phyloP scores from a whole-genome alignment of 495 filamentous ascomycete genomes.

The Parachaetomium inaequale region DNA sequence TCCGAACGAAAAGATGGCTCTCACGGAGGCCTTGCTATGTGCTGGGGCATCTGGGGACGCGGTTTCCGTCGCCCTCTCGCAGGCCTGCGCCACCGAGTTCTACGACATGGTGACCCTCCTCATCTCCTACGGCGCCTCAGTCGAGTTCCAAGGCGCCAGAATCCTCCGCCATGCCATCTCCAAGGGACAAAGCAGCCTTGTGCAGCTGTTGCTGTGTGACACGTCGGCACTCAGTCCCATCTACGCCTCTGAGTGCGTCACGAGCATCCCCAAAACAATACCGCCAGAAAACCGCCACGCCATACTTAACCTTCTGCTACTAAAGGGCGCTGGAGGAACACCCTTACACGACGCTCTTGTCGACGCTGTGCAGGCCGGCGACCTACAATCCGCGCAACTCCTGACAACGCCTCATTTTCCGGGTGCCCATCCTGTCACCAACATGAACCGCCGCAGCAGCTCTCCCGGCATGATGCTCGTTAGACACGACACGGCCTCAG shows the following conservation, averaged over 20 bases:
- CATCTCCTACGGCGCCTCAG: conserved; percentile 42
- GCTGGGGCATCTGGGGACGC: conserved; percentile 43
- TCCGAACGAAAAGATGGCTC: conserved; percentile 41
- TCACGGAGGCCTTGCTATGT: conserved; percentile 46
- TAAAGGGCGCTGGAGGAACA: conserved; percentile 40
- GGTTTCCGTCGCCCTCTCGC: conserved; percentile 36
- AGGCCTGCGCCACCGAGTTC: conserved; percentile 38
- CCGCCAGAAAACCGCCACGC: conserved; percentile 40
- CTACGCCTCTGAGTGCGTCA: conserved; percentile 44
- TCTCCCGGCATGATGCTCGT: conserved; percentile 30
- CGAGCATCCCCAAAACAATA: conserved; percentile 41
- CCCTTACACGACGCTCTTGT: conserved; percentile 41
- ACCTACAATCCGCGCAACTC: conserved; percentile 39
- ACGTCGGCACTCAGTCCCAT: conserved; percentile 33
- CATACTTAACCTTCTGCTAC: conserved; percentile 38
- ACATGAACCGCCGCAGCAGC: conserved; percentile 24
- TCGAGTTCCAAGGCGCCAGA: conserved; percentile 43
- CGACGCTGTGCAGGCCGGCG: conserved; percentile 38
- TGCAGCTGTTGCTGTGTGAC: conserved; percentile 39
- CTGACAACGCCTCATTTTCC: conserved; percentile 43
- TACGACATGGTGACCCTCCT: conserved; percentile 47
- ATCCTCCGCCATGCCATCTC: conserved; percentile 38
- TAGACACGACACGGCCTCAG: conserved; percentile 44
- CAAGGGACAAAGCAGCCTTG: conserved; percentile 37
- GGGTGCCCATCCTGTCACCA: conserved; percentile 22